Evolutionary conservation across 1,139 yeast species (phyloP).

Genomic region (Geotrichum australiense): DNA sequence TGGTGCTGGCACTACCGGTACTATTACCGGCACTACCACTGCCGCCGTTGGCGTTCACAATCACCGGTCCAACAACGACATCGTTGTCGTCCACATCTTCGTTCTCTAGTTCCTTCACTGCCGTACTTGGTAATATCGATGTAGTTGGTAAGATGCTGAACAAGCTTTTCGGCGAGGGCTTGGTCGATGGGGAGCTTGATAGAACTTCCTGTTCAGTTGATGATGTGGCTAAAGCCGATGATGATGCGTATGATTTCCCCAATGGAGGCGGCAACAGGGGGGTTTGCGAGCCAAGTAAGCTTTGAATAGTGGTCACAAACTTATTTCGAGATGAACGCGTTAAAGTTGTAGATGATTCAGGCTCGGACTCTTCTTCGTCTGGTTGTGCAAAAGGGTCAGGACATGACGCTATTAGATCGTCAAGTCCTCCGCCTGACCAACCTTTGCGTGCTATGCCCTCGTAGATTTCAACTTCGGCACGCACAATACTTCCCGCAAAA

Average conservation of each 20-base stretch:
- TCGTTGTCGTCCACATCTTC: slow-evolving; percentile 7
- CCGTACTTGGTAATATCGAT: slow-evolving; percentile 11
- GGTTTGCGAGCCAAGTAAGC: slow-evolving; percentile 6
- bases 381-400: slow-evolving; percentile 38
- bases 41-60: too few species aligned
- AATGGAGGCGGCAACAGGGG: slow-evolving; percentile 1
- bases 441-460: slow-evolving; percentile 81
- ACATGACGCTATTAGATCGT: slow-evolving; percentile 46
- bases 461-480: slow-evolving; percentile 74
- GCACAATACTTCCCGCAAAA: slow-evolving; percentile 56
- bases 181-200: not conserved
- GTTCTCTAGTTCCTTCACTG: not conserved
- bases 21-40: not conserved
- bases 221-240: not conserved
- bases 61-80: not conserved
- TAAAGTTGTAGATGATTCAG: slow-evolving; percentile 12
- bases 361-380: slow-evolving; percentile 24
- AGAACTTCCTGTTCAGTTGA: not conserved
- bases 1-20: not conserved
- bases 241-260: not conserved
- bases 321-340: slow-evolving; percentile 3
- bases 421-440: slow-evolving; percentile 82
- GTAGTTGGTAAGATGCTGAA: slow-evolving; percentile 15
- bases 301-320: slow-evolving; percentile 9
- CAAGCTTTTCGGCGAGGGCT: slow-evolving; percentile 6